These are phyloP conservation scores for Coemansia sp. DNA, from an alignment of 192 early-diverging fungal genomes.

Conservation along the genomic window DNA sequence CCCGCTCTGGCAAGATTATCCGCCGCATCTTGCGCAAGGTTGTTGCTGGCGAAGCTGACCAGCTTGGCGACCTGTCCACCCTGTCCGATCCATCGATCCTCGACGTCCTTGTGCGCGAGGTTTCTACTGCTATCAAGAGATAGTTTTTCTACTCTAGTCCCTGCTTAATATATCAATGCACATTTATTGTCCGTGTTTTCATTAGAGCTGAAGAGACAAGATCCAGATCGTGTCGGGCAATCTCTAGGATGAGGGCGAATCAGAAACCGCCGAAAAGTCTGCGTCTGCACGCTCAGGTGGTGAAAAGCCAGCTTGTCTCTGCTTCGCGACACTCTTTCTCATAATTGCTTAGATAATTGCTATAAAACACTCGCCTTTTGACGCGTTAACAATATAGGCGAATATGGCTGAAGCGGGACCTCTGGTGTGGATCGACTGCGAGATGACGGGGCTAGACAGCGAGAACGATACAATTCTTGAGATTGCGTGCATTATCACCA, in stretches of 20 bases:
- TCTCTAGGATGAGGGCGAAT: neutral
- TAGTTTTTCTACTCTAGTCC: neutral
- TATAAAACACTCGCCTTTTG: neutral
- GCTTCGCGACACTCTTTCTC: neutral
- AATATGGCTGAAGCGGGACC: conserved; percentile 18
- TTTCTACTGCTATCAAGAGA: conserved; percentile 28
- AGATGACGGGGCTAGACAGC: conserved; percentile 58
- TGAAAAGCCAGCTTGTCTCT: conserved; percentile 3
- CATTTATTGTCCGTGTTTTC: neutral
- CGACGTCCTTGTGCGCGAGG: conserved; percentile 55
- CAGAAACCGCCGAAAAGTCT: neutral
- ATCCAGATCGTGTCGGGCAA: neutral
- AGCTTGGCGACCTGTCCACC: conserved; percentile 87
- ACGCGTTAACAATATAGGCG: neutral
- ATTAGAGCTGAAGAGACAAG: neutral
- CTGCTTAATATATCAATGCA: neutral
- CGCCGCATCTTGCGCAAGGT: conserved; percentile 93
- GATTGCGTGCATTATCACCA: conserved; percentile 87
- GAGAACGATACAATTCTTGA: conserved; percentile 82
- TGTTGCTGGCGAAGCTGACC: conserved; percentile 78
- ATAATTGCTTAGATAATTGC: neutral
- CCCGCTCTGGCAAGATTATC: conserved; percentile 96
- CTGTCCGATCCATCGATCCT: conserved; percentile 79
- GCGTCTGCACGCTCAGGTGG: neutral
- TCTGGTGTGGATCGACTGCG: conserved; percentile 56